Evolutionary conservation across 352 stramenopile genomes (phyloP), one percentile per base, ranked within the genome.

Genomic region (Globisporangium solare): DNA sequence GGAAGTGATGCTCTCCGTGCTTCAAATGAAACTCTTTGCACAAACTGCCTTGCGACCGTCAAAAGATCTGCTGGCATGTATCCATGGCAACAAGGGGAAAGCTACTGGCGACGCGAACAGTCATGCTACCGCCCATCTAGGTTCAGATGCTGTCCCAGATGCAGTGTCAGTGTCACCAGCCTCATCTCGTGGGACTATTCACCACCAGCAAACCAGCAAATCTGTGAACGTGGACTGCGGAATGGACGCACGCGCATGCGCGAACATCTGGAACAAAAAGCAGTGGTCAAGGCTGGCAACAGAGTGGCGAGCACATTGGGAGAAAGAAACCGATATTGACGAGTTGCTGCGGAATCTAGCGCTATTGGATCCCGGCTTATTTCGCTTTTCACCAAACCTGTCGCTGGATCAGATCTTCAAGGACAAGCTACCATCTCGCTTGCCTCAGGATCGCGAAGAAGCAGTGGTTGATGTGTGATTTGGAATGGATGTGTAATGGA

Each of bases 391-490:
- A 13, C 31, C 58, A 39, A 58, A 72, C 47, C 35, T 90, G 45
- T 72, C 70, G 6, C 58, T 91, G 21, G 71, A 86, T 21, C 69
- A 89, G 51, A 74, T 89, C 53, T 91, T 91, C 53, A 89, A 88
- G 21, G 78, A 89, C 39, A 89, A 88, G 52, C 60, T 91, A 37
- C 73, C 71, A 17, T 91, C 81, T 20, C 68, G 81, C 42, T 64
- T 89, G 6, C 75, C 73, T 37, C 79, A 88, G 43, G 78, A 79
- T 46, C 67, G 73, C 17, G 79, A 89, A 71, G 73, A 88, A 71
- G 77, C 79, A 12, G 76, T 87, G 5, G 81, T 89, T 12, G 76
- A 91, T 27, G 81, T 91, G 40, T 91, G 75, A 49, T 45, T n/a
- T 18, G 17, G 27, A 32, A 45, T 12, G 27, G 27, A 27, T 27